Evolutionary conservation across 2,329 filamentous ascomycete species (phyloP).

Genomic region (Ophiostoma novo-ulmi): DNA sequence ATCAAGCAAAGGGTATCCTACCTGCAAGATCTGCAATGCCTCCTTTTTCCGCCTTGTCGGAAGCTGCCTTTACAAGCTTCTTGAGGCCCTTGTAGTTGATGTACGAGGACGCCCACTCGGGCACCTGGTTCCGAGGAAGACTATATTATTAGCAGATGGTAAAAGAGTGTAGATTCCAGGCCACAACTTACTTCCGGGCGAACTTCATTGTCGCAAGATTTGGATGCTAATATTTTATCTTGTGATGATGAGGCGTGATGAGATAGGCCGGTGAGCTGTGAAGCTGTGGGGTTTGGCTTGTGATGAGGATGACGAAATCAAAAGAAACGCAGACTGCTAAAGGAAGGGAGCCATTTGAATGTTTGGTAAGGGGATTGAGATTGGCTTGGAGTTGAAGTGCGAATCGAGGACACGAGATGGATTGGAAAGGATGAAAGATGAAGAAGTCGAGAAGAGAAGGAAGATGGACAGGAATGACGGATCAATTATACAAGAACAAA

Average conservation of each 20-base stretch:
- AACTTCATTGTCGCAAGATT: conserved; percentile 34
- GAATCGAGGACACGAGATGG: background rate
- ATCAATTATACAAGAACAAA: background rate
- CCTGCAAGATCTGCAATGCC: conserved; percentile 83
- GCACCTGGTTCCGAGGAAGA: conserved; percentile 75
- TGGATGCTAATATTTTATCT: background rate
- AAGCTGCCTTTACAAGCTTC: conserved; percentile 84
- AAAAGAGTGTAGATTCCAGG: background rate
- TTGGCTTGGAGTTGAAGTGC: background rate
- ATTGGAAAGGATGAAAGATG: background rate
- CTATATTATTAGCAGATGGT: conserved; percentile 20
- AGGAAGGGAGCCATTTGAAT: conserved; percentile 11
- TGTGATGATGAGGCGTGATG: background rate
- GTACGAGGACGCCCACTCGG: conserved; percentile 78
- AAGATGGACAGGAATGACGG: background rate
- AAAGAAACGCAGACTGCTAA: conserved; percentile 8
- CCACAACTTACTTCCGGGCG: conserved; percentile 34
- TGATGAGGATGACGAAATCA: background rate
- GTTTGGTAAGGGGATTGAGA: background rate
- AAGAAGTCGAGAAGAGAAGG: background rate
- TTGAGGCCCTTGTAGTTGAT: conserved; percentile 91
- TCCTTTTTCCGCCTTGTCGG: conserved; percentile 60
- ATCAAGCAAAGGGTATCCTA: conserved; percentile 45
- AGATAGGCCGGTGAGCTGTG: background rate
- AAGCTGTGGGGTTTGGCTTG: background rate